Evolutionary conservation across 1,139 yeast genomes (phyloP).

Genomic region (Ogataea hybrid): DNA sequence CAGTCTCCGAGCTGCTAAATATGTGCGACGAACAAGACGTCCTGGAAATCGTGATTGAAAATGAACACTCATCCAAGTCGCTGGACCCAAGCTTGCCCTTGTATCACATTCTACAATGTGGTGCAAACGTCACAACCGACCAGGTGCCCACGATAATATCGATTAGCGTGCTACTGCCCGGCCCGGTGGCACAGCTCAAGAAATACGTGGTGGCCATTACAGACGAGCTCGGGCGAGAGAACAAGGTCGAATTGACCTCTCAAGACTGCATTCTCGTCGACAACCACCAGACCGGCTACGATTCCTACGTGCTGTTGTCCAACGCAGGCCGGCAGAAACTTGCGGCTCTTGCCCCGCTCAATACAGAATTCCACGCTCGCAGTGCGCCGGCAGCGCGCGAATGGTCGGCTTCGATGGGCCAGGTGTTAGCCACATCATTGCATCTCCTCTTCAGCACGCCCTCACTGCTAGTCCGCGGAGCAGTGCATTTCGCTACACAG

Average conservation of each 20-base stretch:
- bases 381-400: background rate
- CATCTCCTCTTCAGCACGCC: background rate
- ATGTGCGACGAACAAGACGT: conserved; percentile 7
- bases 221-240: conserved; percentile 12
- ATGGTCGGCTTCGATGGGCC: background rate
- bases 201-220: conserved; percentile 18
- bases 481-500: conserved; percentile 8
- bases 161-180: conserved; percentile 10
- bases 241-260: conserved; percentile 33
- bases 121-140: conserved; percentile 11
- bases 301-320: conserved; percentile 42
- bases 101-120: conserved; percentile 17
- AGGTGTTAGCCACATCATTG: background rate
- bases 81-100: conserved; percentile 15
- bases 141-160: conserved; percentile 21
- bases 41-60: conserved; percentile 16
- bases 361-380: conserved; percentile 1
- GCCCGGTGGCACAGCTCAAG: conserved; percentile 4
- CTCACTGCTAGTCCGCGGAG: background rate
- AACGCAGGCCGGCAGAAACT: conserved; percentile 39
- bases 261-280: conserved; percentile 47
- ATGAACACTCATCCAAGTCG: conserved; percentile 14
- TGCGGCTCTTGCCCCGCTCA: conserved; percentile 21
- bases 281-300: conserved; percentile 27
- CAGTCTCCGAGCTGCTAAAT: conserved; percentile 14